Base-by-base conservation (phyloP, 2,329 filamentous ascomycete species). In the Graphilbum sp. region DNA sequence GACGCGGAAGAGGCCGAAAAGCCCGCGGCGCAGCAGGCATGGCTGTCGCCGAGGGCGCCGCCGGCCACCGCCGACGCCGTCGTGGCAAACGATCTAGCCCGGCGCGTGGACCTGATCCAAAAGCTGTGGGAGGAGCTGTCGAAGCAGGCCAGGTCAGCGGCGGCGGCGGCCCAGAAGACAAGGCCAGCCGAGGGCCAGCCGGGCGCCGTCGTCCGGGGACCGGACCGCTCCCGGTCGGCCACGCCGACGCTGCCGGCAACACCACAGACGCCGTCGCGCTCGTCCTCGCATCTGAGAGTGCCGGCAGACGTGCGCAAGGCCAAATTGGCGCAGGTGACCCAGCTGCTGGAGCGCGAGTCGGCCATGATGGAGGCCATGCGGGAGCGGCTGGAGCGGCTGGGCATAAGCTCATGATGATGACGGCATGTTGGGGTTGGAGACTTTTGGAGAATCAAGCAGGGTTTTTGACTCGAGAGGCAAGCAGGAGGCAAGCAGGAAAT, bases 311-410 rank as follows among this genome's bases (percentile, higher is more conserved):
- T 80, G 41, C 64, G 75, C 41, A 70, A 65, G 55, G 67, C 63
- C 36, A 80, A 79, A 56, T 55, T 82, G 46, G 63, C 63, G 40
- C 69, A 79, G 51, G 72, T 83, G 18, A 72, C 72, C 55, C 58
- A 58, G 21, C 54, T 81, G 42, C 56, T 84, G 45, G 73, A 78
- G 41, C 61, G 78, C 21, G 77, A 84, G 56, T 70, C 70, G 34
- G 75, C 75, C 5, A 54, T 83, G 48, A 72, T 83, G 7, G 76
- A 82, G 47, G 77, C 72, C 18, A 68, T 80, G 18, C 74, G 67
- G 46, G 63, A 63, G 40, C 64, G 77, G 40, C 55, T 84, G 44
- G 71, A 77, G 52, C 67, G 27, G 27, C 27, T 29, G 38, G 60
- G 55, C 32, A 44, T 61, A 42, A 50, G 48, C 19, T 50, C 44